These are phyloP conservation scores for Russula sp. DNA, from an alignment of 768 basidiomycete species.

Conservation along the genomic window DNA sequence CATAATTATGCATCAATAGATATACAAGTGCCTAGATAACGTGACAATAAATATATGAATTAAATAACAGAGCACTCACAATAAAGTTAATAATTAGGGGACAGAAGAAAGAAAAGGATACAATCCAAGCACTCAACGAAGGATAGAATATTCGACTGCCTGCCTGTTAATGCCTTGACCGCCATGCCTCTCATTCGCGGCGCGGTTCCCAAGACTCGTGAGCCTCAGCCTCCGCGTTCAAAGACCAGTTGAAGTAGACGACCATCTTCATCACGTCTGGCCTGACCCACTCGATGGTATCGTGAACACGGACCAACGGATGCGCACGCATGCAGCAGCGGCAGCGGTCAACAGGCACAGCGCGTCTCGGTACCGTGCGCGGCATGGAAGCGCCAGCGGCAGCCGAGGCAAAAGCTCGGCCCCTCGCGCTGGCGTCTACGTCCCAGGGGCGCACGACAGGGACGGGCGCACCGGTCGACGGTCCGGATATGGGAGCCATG, in stretches of 20 bases:
- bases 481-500: background rate
- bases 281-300: constrained; percentile 11
- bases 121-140: too few relatives aligned
- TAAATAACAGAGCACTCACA: too few relatives aligned
- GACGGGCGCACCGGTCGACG: background rate
- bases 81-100: too few relatives aligned
- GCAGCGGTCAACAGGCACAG: background rate
- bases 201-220: constrained; percentile 4
- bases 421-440: background rate
- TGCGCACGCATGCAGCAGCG: background rate
- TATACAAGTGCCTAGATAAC: background rate
- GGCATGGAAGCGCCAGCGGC: background rate
- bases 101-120: too few relatives aligned
- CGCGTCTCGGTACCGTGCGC: background rate
- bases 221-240: constrained; percentile 7
- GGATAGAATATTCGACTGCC: too few relatives aligned
- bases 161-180: background rate
- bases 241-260: constrained; percentile 4
- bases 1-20: background rate
- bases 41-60: too few relatives aligned
- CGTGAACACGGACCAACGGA: constrained; percentile 6
- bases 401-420: background rate
- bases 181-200: background rate
- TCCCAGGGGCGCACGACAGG: background rate
- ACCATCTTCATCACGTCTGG: constrained; percentile 12